Evolutionary conservation across 768 basidiomycete species (phyloP).

Genomic region (Rhodocollybia butyracea): DNA sequence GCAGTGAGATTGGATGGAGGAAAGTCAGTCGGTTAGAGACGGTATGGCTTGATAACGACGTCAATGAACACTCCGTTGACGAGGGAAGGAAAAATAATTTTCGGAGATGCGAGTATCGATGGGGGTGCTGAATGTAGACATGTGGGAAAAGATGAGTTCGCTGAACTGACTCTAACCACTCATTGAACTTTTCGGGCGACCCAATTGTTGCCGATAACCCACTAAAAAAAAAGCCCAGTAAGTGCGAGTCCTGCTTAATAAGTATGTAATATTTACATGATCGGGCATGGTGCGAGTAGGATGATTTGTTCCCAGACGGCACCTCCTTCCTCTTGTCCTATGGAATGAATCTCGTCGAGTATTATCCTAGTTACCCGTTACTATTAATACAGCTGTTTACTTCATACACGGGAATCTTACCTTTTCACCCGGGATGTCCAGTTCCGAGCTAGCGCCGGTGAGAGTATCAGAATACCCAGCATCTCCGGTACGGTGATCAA

Average conservation of each 20-base stretch:
- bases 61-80: slow-evolving; percentile 24
- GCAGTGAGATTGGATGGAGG: slow-evolving; percentile 59
- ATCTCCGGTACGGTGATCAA: slow-evolving; percentile 74
- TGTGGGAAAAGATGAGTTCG: slow-evolving; percentile 55
- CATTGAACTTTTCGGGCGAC: slow-evolving; percentile 58
- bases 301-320: slow-evolving; percentile 76
- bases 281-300: slow-evolving; percentile 64
- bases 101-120: slow-evolving; percentile 72
- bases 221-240: slow-evolving; percentile 25
- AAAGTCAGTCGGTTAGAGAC: slow-evolving; percentile 43
- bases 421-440: slow-evolving; percentile 67
- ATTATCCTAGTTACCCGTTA: slow-evolving; percentile 46
- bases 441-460: slow-evolving; percentile 53
- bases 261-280: slow-evolving; percentile 48
- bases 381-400: neutral
- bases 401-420: slow-evolving; percentile 24
- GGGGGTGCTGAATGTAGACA: slow-evolving; percentile 57
- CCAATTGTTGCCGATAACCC: slow-evolving; percentile 75
- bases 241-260: neutral
- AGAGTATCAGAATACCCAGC: slow-evolving; percentile 64
- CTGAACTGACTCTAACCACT: slow-evolving; percentile 65
- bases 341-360: slow-evolving; percentile 64
- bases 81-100: slow-evolving; percentile 55
- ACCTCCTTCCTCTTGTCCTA: slow-evolving; percentile 68
- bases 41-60: slow-evolving; percentile 33